Conservation (phyloP, 345 rosid genomes). For the Hibiscus mutabilis region DNA sequence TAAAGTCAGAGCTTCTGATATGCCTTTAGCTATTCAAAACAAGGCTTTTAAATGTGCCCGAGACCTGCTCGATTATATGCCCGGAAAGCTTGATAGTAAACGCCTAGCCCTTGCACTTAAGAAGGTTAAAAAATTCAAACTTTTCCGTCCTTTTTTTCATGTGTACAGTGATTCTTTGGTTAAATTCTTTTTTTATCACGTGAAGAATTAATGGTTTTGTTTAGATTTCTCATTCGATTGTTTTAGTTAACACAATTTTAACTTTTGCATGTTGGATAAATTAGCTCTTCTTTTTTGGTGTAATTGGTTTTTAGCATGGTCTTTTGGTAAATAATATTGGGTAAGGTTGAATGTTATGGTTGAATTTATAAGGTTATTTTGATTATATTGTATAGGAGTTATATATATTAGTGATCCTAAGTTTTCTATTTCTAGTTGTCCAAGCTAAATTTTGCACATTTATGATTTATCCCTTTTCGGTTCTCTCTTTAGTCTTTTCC, state of each 20-base stretch:
- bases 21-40: conserved; percentile 64
- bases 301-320: background rate
- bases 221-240: background rate
- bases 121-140: conserved; percentile 38
- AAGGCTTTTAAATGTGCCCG: conserved; percentile 73
- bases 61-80: conserved; percentile 64
- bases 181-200: background rate
- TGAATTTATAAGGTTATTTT: background rate
- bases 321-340: background rate
- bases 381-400: background rate
- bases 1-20: conserved; percentile 81
- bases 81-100: conserved; percentile 79
- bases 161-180: background rate
- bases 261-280: background rate
- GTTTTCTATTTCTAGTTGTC: background rate
- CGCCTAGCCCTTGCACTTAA: conserved; percentile 86
- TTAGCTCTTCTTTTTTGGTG: background rate
- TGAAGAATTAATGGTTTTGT: background rate
- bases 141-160: background rate
- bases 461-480: background rate
- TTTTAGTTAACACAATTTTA: background rate
- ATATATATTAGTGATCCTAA: background rate
- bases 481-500: background rate
- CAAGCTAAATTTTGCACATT: background rate
- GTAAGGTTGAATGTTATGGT: background rate